Percentiles rank a stretch among this genome's conserved stretches.
Conservation (phyloP, 192 early-diverging fungal species). For the Umbelopsis sp. region DNA sequence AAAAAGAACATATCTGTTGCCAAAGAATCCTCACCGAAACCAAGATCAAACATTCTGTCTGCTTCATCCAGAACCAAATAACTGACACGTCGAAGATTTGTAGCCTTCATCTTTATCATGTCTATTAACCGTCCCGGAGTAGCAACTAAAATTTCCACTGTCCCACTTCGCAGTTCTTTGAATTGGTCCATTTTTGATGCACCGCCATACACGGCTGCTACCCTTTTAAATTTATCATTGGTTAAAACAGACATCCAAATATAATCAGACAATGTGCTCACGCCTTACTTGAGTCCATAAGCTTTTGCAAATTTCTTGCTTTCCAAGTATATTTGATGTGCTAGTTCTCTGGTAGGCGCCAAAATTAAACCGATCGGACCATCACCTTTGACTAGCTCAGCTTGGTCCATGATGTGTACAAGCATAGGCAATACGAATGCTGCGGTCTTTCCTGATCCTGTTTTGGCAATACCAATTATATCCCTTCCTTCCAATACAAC, state of each 20-base stretch:
- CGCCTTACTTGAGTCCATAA: slow-evolving; percentile 45
- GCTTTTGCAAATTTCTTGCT: slow-evolving; percentile 81
- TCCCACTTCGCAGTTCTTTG: slow-evolving; percentile 70
- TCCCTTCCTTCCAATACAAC: slow-evolving; percentile 79
- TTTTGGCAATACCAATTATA: slow-evolving; percentile 84
- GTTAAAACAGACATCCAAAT: neutral
- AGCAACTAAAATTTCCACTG: slow-evolving; percentile 77
- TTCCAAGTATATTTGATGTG: slow-evolving; percentile 78
- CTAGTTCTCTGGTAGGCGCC: slow-evolving; percentile 80
- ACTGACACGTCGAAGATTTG: slow-evolving; percentile 74
- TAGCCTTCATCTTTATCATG: slow-evolving; percentile 87
- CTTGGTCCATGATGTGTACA: slow-evolving; percentile 86
- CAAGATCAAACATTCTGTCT: slow-evolving; percentile 95
- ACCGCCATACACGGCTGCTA: slow-evolving; percentile 78
- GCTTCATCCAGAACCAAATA: slow-evolving; percentile 96
- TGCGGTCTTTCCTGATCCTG: slow-evolving; percentile 86
- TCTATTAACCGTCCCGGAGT: slow-evolving; percentile 89
- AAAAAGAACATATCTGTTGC: neutral
- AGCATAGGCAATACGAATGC: slow-evolving; percentile 86
- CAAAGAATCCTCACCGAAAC: slow-evolving; percentile 69
- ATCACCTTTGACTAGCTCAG: slow-evolving; percentile 70
- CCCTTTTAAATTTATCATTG: slow-evolving; percentile 32
- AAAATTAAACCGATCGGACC: slow-evolving; percentile 82
- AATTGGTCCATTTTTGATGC: slow-evolving; percentile 85
- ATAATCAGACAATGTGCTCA: neutral